Evolutionary conservation across 23 red algal species (phyloP), one percentile per base, ranked within the genome.

Genomic region (Cyanidium caldarium): DNA sequence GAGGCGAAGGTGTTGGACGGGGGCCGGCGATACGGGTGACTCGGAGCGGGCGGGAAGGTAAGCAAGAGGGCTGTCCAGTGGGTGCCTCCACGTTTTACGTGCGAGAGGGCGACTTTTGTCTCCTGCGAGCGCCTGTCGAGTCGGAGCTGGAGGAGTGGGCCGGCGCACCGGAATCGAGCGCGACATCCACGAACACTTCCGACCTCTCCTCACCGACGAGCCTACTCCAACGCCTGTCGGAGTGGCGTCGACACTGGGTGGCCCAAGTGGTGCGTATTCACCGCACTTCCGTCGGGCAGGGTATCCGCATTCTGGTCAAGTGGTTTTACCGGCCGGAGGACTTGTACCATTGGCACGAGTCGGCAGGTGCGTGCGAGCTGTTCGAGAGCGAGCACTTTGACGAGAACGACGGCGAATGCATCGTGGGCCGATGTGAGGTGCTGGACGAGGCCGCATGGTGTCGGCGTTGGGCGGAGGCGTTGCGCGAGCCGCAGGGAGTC

Each of bases 321-420:
- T 89, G 85, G 85, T 77, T 77, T 25, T 89, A 89, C 65, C 58
- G 77, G 13, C 58, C 45, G 5, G 78, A 82, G 21, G 85, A 89
- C 39, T 57, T 89, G 20, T 61, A 61, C 21, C 51, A 61, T 25
- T 61, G 51, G 51, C 40, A 66, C 37, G 66, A 44, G 17, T 37
- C 65, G 29, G 58, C 57, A 25, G 85, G 77, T 2, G 77, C 76
- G 65, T 76, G 81, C 39, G 85, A 89, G 71, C 36, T 89, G 1
- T 82, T 82, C 56, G 78, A 82, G 40, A 82, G 77, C 2, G 69
- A 77, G 39, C 85, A 89, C 37, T 37, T 82, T 10, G 77, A 89
- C 67, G 67, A 82, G 58, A 39, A 76, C n/a, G 72, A 77, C 36
- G 65, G 66, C n/a, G 77, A 82, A 34, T 71, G 43, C 33, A 70